Base-by-base conservation (phyloP, 139 green algal genomes). In the Diplosphaera chodatii region DNA sequence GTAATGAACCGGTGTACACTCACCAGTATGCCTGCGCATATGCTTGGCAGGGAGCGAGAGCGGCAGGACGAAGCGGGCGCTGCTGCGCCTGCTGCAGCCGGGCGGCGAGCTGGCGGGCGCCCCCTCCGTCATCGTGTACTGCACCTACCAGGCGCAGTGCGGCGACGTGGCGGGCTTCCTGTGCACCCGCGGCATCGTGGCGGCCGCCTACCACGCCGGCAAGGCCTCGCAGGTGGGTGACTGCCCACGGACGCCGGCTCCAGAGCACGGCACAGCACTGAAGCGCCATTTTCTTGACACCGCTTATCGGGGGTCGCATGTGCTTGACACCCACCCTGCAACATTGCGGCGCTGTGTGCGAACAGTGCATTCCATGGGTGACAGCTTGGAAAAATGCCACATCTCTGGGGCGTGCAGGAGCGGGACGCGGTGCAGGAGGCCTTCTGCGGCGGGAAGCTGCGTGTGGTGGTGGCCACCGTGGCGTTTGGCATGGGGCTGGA, bases 401-500 rank as follows among this genome's bases (percentile, higher is more conserved):
- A 8, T 21, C 10, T 13, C 37, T 48, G 29, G 21, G 63, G n/a
- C n/a, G 62, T 55, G 63, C 41, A 86, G 71, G 81, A 79, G 29
- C 76, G 87, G 0, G 76, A 84, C 56, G 73, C 73, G 18, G 82
- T 89, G 31, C 82, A 89, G 73, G 55, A 69, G 0, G 76, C 79
- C 13, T 92, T 96, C 73, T 68, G 74, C 18, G n/a, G 32, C 4
- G 87, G 85, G 22, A 59, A 41, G 13, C 28, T 90, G 28, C 80
- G 78, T 5, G 80, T 92, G 30, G 82, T 94, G 62, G 82, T 87
- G 32, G 88, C 88, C 28, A 95, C 90, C 27, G 82, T 91, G 16
- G 90, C 90, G 2, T 93, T 93, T 79, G 88, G 89, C 62, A 93
- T 93, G 87, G 88, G 87, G 25, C 65, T 93, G 28, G 82, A 93